Evolutionary conservation across 2,329 filamentous ascomycete species (phyloP).

Genomic region (Myrmaecium sp.): DNA sequence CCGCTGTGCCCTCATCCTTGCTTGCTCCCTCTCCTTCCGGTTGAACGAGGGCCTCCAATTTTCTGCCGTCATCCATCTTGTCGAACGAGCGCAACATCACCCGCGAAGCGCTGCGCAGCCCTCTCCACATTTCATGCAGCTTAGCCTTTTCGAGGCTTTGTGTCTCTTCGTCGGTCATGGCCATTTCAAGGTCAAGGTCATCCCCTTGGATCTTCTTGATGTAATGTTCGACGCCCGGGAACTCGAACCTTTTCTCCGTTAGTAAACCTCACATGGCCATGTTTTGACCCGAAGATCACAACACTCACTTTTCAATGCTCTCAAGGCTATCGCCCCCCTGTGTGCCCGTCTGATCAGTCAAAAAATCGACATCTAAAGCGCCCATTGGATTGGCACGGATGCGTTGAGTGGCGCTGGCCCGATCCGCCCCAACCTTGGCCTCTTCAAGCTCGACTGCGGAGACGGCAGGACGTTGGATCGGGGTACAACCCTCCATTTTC

Average conservation of each 20-base stretch:
- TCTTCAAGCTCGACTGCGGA: conserved; percentile 50
- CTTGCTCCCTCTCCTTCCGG: conserved; percentile 18
- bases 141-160: conserved; percentile 47
- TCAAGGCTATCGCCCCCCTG: conserved; percentile 54
- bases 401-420: conserved; percentile 53
- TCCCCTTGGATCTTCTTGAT: conserved; percentile 58
- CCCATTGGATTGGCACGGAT: conserved; percentile 48
- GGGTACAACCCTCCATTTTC: conserved; percentile 88
- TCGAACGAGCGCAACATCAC: conserved; percentile 65
- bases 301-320: conserved; percentile 33
- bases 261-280: conserved; percentile 7
- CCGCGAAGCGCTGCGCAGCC: conserved; percentile 61
- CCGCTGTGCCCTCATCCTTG: conserved; percentile 13
- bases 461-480: conserved; percentile 63
- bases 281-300: neutral
- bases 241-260: conserved; percentile 37
- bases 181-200: conserved; percentile 76
- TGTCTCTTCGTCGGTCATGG: conserved; percentile 46
- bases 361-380: conserved; percentile 60
- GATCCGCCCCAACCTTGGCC: conserved; percentile 48
- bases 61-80: conserved; percentile 69
- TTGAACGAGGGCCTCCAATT: conserved; percentile 37
- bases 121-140: conserved; percentile 80
- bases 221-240: conserved; percentile 56
- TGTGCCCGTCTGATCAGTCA: conserved; percentile 47